Conservation (phyloP, 768 basidiomycete genomes). For the Kondoa malvinella region DNA sequence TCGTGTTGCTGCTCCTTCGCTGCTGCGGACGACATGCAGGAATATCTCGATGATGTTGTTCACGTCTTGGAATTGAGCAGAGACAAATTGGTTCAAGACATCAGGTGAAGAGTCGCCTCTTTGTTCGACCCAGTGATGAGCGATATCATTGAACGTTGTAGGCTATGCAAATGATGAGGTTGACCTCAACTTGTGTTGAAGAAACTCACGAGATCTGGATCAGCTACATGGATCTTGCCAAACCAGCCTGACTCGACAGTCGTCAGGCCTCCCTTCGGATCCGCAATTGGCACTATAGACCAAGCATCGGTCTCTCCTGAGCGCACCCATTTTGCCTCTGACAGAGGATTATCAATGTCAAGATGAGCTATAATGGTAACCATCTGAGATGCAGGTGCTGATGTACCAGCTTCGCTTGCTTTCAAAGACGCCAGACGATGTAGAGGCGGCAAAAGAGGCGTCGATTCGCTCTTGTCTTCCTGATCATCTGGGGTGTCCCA, state of each 20-base stretch:
- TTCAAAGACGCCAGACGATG: conserved; percentile 23
- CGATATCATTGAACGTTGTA: conserved; percentile 10
- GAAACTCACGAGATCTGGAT: conserved; percentile 76
- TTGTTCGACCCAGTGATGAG: conserved; percentile 14
- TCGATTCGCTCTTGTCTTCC: neutral
- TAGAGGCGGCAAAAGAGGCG: conserved; percentile 17
- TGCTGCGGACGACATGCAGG: conserved; percentile 60
- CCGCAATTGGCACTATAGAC: conserved; percentile 38
- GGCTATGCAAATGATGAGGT: conserved; percentile 4
- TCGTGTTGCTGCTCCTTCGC: conserved; percentile 7
- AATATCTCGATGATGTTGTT: conserved; percentile 87
- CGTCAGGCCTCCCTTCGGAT: conserved; percentile 8
- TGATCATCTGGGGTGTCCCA: neutral
- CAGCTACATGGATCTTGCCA: conserved; percentile 74
- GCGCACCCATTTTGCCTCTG: conserved; percentile 93
- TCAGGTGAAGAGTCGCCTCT: conserved; percentile 68
- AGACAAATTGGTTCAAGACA: conserved; percentile 84
- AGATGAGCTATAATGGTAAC: conserved; percentile 58
- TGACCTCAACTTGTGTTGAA: neutral
- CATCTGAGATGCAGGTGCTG: conserved; percentile 27
- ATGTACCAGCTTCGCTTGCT: conserved; percentile 4
- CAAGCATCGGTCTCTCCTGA: conserved; percentile 87
- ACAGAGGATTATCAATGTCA: conserved; percentile 71
- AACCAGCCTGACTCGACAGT: conserved; percentile 47
- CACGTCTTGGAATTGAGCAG: conserved; percentile 66